A percentile compares a stretch with the other conserved stretches of the same genome.
phyloP scores from a whole-genome alignment of 106 monocot species.

The Phalaenopsis equestris region DNA sequence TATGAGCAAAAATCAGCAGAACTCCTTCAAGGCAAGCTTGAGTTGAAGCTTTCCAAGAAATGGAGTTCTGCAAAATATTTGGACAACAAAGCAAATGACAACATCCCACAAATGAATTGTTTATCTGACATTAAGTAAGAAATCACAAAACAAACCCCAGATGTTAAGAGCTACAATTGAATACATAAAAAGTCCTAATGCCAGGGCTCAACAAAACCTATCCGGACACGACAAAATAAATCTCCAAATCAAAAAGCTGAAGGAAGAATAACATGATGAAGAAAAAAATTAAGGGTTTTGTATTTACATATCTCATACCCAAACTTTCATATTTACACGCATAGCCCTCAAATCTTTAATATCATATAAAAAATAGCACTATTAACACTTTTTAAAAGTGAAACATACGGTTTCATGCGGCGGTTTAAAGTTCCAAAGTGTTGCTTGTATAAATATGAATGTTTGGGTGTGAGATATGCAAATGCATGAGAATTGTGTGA shows the following conservation, averaged over 20 bases:
- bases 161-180: not conserved
- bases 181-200: slow-evolving; percentile 1
- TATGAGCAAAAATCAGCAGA: not conserved
- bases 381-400: no score
- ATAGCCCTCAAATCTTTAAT: no score
- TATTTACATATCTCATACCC: no score
- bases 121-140: no score
- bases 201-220: not conserved
- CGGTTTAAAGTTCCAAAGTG: no score
- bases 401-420: no score
- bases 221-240: not conserved
- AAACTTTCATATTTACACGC: no score
- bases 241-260: not conserved
- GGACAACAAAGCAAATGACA: not conserved
- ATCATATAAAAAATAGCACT: no score
- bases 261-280: not conserved
- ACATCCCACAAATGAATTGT: not conserved
- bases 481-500: no score
- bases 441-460: no score
- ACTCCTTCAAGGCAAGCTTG: not conserved
- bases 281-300: not conserved
- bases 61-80: not conserved
- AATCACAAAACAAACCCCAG: not conserved
- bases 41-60: not conserved
- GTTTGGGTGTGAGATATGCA: no score